Evolutionary conservation across 306 rosid species (phyloP), one percentile per base, ranked within the genome.

Genomic region (Gillenia trifoliata): DNA sequence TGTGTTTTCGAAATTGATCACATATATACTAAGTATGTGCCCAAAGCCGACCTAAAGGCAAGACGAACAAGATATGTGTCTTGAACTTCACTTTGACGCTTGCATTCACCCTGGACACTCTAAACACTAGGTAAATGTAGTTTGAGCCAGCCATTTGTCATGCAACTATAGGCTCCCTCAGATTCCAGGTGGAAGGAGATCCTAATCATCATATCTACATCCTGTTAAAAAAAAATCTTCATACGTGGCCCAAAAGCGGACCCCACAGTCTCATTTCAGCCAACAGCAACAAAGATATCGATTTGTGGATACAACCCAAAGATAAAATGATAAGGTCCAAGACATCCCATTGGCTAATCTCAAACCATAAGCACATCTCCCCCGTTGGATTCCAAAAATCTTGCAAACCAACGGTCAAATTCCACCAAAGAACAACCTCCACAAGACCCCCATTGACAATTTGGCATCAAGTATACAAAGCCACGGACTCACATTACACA

Each of bases 311-410:
- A 83, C 79, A 70, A 63, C 70, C 15, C 30, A 45, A 8, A 74
- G 99, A 95, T 92, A 95, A 86, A 87, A 73, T 59, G 99, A 95
- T 95, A 95, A 95, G 97, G 83, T 77, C 16, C 78, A 54, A 54
- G 63, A 30, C 31, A 49, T 77, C 59, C 73, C 45, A 77, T 82
- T 76, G 88, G 91, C 81, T 64, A 55, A 41, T 62, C 80, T 77
- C 64, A 19, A 75, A 71, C 82, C 64, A 41, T 43, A 2, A 62
- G 1, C 75, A 1, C 41, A 79, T 74, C 11, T 47, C 26, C 20
- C 73, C 91, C 92, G 89, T 90, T 62, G 15, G 84, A 81, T 68
- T n/a, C 0, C 81, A 89, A 87, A 57, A 75, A 84, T 83, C 89
- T 19, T 5, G 2, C n/a, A 6, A 68, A 68, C 49, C 89, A 75